phyloP scores from a whole-genome alignment of 2,329 filamentous ascomycete species.

The Trichoderma atrobrunneum region DNA sequence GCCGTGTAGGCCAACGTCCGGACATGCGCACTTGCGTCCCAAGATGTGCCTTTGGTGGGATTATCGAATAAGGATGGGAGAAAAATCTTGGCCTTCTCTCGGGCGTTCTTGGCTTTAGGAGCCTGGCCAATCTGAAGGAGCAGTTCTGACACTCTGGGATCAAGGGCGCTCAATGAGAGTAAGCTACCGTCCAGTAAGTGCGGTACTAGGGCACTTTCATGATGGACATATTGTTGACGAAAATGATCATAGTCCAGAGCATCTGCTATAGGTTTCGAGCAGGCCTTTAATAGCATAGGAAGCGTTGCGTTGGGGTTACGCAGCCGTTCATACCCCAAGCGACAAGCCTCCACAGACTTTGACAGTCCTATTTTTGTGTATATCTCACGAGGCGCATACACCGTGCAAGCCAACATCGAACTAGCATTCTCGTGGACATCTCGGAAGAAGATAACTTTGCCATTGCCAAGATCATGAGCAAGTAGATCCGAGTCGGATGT shows the following conservation, averaged over 20 bases:
- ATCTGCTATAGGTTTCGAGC: slow-evolving; percentile 25
- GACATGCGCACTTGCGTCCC: slow-evolving; percentile 51
- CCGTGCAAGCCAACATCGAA: slow-evolving; percentile 26
- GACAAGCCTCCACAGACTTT: slow-evolving; percentile 27
- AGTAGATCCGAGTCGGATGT: slow-evolving; percentile 88
- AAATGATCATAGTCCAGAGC: slow-evolving; percentile 30
- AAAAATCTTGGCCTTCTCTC: slow-evolving; percentile 50
- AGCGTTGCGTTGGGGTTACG: slow-evolving; percentile 30
- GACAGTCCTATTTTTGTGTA: slow-evolving; percentile 43
- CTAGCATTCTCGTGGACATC: slow-evolving; percentile 50
- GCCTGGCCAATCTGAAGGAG: slow-evolving; percentile 31
- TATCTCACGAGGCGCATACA: slow-evolving; percentile 37
- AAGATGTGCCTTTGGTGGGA: slow-evolving; percentile 53
- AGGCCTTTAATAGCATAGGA: slow-evolving; percentile 31
- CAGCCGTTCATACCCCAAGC: slow-evolving; percentile 38
- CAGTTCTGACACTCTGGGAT: slow-evolving; percentile 41
- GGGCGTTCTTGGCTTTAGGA: background rate
- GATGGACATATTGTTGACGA: slow-evolving; percentile 32
- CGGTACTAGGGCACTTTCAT: slow-evolving; percentile 25
- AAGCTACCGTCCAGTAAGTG: slow-evolving; percentile 9
- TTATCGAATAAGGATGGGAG: slow-evolving; percentile 62
- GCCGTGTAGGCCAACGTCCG: slow-evolving; percentile 56
- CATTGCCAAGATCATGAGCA: slow-evolving; percentile 66
- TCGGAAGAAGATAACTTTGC: slow-evolving; percentile 65
- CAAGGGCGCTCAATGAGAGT: slow-evolving; percentile 28